Percentiles rank a stretch among this genome's conserved stretches.
Evolutionary conservation across 2,329 filamentous ascomycete species (phyloP).

Genomic region (Pseudocercospora cruenta): DNA sequence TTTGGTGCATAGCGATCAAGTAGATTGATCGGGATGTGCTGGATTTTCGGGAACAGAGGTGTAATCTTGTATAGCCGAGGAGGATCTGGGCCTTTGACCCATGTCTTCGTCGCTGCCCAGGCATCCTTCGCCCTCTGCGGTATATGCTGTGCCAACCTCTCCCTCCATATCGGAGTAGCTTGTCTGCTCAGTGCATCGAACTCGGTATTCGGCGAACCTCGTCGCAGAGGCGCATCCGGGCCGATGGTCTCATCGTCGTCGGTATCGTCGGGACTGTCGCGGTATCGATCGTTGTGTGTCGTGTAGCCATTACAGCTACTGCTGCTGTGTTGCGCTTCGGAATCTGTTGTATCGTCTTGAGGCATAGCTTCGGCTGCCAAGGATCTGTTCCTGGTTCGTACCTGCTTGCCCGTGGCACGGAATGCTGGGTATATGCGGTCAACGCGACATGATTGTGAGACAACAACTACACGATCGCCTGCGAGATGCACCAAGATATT

Average conservation of each 20-base stretch:
- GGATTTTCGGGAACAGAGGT: constrained; percentile 65
- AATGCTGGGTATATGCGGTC: background rate
- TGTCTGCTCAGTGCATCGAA: constrained; percentile 31
- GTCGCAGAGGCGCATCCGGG: constrained; percentile 32
- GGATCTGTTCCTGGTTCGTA: background rate
- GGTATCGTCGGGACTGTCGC: constrained; percentile 36
- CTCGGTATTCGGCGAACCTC: constrained; percentile 28
- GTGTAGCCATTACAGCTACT: constrained; percentile 19
- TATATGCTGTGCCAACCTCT: constrained; percentile 31
- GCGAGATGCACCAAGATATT: background rate
- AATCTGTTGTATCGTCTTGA: background rate
- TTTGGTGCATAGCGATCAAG: constrained; percentile 66
- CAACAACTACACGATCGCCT: no score
- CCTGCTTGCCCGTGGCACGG: background rate
- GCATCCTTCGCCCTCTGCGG: constrained; percentile 33
- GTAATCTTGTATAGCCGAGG: constrained; percentile 53
- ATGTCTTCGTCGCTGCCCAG: constrained; percentile 46
- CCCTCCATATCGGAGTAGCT: constrained; percentile 27
- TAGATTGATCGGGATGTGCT: constrained; percentile 67
- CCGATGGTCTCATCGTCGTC: constrained; percentile 36
- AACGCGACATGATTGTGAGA: no score
- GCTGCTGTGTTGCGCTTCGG: constrained; percentile 21
- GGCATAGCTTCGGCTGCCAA: background rate
- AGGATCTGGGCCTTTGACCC: constrained; percentile 55
- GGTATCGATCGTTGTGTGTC: constrained; percentile 32